Percentiles rank a stretch among this genome's conserved stretches.
These are phyloP conservation scores for Phialemonium atrogriseum DNA, from an alignment of 2,329 filamentous ascomycete species.

Conservation along the genomic window DNA sequence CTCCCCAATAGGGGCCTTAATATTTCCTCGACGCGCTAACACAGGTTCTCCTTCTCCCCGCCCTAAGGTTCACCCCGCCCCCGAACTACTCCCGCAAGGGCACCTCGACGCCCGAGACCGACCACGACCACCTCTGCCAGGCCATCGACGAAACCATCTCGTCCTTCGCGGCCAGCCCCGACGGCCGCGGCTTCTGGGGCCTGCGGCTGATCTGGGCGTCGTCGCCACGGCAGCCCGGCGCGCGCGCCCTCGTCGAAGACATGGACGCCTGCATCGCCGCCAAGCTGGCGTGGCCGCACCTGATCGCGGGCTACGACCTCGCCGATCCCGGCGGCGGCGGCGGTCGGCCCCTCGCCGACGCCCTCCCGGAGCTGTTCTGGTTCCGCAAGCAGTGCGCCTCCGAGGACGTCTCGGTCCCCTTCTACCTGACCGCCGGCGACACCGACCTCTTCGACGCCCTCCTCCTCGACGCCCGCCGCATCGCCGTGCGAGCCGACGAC, in stretches of 20 bases:
- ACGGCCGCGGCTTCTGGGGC: slow-evolving; percentile 76
- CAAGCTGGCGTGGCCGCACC: slow-evolving; percentile 69
- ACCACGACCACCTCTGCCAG: slow-evolving; percentile 61
- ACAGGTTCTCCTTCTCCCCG: not conserved
- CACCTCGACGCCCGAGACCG: slow-evolving; percentile 55
- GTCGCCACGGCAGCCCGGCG: slow-evolving; percentile 54
- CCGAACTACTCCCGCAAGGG: slow-evolving; percentile 60
- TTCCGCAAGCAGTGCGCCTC: slow-evolving; percentile 79
- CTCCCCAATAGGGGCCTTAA: not conserved
- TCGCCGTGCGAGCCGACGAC: too few species aligned
- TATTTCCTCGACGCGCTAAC: not conserved
- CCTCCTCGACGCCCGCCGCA: slow-evolving; percentile 75
- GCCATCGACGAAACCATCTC: slow-evolving; percentile 71
- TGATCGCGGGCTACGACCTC: slow-evolving; percentile 82
- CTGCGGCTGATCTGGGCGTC: slow-evolving; percentile 78
- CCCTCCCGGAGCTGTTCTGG: slow-evolving; percentile 85
- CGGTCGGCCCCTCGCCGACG: slow-evolving; percentile 62
- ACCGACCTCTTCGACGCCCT: slow-evolving; percentile 88
- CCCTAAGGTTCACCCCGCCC: slow-evolving; percentile 57
- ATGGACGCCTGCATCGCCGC: slow-evolving; percentile 85
- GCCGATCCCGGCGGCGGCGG: slow-evolving; percentile 83
- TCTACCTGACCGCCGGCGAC: slow-evolving; percentile 94
- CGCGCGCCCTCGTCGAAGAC: slow-evolving; percentile 60
- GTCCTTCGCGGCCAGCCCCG: slow-evolving; percentile 61
- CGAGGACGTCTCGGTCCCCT: slow-evolving; percentile 74